Evolutionary conservation across 2,329 filamentous ascomycete genomes (phyloP).

Genomic region (Cladophialophora exuberans): DNA sequence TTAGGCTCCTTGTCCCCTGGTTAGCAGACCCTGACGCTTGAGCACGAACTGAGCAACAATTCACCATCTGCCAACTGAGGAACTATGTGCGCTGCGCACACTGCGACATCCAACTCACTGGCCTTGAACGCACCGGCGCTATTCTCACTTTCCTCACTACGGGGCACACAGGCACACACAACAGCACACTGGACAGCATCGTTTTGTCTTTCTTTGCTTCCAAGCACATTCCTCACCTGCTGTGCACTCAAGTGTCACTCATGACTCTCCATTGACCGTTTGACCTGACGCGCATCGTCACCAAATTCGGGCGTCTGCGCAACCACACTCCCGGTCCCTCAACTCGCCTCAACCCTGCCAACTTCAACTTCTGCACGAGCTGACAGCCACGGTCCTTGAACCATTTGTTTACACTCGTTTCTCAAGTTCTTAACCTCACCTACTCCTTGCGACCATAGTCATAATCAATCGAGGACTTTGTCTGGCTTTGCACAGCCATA

Average conservation of each 20-base stretch:
- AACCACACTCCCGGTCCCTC: conserved; percentile 9
- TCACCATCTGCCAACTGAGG: too few relatives aligned
- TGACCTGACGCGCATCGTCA: conserved; percentile 17
- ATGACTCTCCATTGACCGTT: conserved; percentile 8
- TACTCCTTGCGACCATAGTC: not conserved
- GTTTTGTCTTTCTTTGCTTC: not conserved
- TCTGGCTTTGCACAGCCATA: not conserved
- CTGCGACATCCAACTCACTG: not conserved
- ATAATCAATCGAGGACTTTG: not conserved
- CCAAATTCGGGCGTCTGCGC: conserved; percentile 19
- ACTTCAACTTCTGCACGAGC: conserved; percentile 14
- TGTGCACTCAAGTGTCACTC: not conserved
- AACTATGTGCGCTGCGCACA: too few relatives aligned
- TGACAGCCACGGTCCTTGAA: conserved; percentile 22
- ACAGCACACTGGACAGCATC: conserved; percentile 2
- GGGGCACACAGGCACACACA: too few relatives aligned
- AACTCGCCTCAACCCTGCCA: conserved; percentile 3
- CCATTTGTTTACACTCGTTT: conserved; percentile 11
- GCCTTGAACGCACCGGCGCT: conserved; percentile 5
- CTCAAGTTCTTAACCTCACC: too few relatives aligned
- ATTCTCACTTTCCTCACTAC: conserved; percentile 6
- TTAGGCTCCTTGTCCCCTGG: not conserved
- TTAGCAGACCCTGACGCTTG: not conserved
- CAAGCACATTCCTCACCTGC: not conserved
- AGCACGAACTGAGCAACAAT: not conserved